These are phyloP conservation scores for Sporothrix brunneoviolacea DNA, from an alignment of 2,329 filamentous ascomycete species.

Conservation along the genomic window DNA sequence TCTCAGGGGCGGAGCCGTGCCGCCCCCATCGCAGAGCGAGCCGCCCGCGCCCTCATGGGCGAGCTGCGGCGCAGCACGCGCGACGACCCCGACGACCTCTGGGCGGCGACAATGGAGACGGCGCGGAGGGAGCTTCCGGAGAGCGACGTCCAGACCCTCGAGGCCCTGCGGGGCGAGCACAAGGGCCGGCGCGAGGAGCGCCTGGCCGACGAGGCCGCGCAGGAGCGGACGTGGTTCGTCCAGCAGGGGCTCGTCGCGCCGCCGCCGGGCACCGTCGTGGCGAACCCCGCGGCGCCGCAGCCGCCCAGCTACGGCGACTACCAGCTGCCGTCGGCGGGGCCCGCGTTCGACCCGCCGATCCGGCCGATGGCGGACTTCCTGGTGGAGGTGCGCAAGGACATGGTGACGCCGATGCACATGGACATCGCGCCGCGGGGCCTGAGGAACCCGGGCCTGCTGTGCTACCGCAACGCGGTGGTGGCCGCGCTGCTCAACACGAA, in stretches of 20 bases:
- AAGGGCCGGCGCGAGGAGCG: background rate
- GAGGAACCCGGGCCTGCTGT: slow-evolving; percentile 12
- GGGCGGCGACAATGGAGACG: background rate
- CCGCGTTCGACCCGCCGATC: background rate
- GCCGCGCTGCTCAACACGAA: slow-evolving; percentile 15
- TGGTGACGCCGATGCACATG: slow-evolving; percentile 9
- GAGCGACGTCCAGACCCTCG: background rate
- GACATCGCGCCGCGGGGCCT: slow-evolving; percentile 5
- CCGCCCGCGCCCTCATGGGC: background rate
- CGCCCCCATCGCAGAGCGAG: no score
- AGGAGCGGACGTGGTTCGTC: background rate
- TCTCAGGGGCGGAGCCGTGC: no score
- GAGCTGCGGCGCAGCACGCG: slow-evolving; percentile 2
- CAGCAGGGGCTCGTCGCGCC: no score
- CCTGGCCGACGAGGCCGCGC: background rate
- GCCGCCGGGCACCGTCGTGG: no score
- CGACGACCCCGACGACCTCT: slow-evolving; percentile 3
- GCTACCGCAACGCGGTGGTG: slow-evolving; percentile 19
- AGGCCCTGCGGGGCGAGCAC: background rate
- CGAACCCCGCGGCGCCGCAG: background rate
- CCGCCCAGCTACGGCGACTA: background rate
- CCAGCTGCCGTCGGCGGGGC: slow-evolving; percentile 10
- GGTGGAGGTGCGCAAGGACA: slow-evolving; percentile 8
- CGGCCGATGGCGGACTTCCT: slow-evolving; percentile 5
- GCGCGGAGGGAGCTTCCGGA: background rate